Evolutionary conservation across 345 rosid species (phyloP).

Genomic region (Murraya paniculata): DNA sequence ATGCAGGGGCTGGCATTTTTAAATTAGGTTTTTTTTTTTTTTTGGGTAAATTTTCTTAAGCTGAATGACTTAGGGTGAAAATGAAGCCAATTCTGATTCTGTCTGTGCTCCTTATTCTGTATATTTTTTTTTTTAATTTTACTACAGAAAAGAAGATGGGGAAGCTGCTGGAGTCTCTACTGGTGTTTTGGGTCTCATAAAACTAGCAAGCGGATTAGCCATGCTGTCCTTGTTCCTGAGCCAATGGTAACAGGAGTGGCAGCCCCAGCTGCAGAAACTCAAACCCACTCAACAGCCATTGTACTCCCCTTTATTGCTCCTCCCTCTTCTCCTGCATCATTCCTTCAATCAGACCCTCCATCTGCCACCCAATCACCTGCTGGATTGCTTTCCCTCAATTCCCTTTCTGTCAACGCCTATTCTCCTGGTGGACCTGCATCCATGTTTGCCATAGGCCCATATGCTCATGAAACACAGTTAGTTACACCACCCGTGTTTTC

Average conservation of each 20-base stretch:
- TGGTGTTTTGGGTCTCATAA: slow-evolving; percentile 81
- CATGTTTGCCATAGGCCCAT: slow-evolving; percentile 78
- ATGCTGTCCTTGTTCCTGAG: slow-evolving; percentile 79
- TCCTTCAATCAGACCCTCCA: slow-evolving; percentile 84
- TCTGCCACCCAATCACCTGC: slow-evolving; percentile 75
- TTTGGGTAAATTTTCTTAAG: not conserved
- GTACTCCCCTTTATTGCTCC: slow-evolving; percentile 81
- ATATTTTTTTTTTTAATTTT: slow-evolving; percentile 15
- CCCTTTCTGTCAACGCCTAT: slow-evolving; percentile 48
- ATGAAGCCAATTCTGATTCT: not conserved
- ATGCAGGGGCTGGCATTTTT: not conserved
- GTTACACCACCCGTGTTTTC: slow-evolving; percentile 97
- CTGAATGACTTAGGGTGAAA: not conserved
- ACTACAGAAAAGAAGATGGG: slow-evolving; percentile 81
- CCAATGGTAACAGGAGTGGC: slow-evolving; percentile 40
- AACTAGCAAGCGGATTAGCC: slow-evolving; percentile 72
- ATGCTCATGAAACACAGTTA: slow-evolving; percentile 89
- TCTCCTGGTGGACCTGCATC: slow-evolving; percentile 74
- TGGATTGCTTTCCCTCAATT: slow-evolving; percentile 53
- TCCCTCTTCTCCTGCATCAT: slow-evolving; percentile 92
- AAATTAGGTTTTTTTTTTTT: not conserved
- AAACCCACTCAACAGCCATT: slow-evolving; percentile 41
- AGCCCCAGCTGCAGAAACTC: slow-evolving; percentile 36
- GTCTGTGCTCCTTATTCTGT: not conserved
- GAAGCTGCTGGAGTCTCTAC: slow-evolving; percentile 71